Evolutionary conservation across 805 yeast genomes (phyloP).

Genomic region (Candida wancherniae): DNA sequence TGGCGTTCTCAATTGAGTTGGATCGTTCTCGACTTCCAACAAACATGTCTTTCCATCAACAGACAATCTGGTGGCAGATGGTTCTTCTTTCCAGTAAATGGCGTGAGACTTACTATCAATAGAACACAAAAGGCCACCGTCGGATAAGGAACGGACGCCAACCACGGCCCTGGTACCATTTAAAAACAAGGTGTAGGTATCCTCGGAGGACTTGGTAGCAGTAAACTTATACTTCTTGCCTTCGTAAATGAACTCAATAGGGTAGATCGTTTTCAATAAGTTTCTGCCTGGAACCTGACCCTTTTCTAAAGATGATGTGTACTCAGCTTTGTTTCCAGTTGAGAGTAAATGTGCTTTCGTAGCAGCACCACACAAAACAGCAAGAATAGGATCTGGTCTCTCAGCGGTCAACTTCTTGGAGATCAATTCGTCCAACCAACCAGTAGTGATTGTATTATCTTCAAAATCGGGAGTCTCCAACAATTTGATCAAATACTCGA

Average conservation of each 20-base stretch:
- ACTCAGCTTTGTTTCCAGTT: conserved; percentile 64
- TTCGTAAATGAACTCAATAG: conserved; percentile 93
- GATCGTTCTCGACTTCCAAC: conserved; percentile 94
- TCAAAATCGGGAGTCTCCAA: conserved; percentile 96
- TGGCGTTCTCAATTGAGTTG: conserved; percentile 97
- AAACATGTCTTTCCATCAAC: conserved; percentile 94
- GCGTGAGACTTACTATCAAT: conserved; percentile 92
- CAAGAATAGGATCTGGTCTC: conserved; percentile 87
- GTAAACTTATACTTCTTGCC: conserved; percentile 91
- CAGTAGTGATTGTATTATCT: conserved; percentile 94
- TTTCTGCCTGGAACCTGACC: conserved; percentile 92
- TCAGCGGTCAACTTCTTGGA: conserved; percentile 92
- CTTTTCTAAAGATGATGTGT: conserved; percentile 73
- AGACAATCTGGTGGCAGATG: conserved; percentile 87
- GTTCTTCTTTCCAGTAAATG: conserved; percentile 97
- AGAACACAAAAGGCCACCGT: conserved; percentile 88
- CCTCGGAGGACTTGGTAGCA: conserved; percentile 86
- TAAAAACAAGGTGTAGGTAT: conserved; percentile 80
- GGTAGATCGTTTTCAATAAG: conserved; percentile 78
- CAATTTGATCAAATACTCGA: conserved; percentile 90
- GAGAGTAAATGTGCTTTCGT: conserved; percentile 87
- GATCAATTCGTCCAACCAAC: conserved; percentile 97
- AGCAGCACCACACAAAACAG: conserved; percentile 96
- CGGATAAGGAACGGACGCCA: conserved; percentile 83
- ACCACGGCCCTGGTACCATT: conserved; percentile 90